These are phyloP conservation scores for Phaseolus lunatus DNA, from an alignment of 306 rosid genomes.

Conservation along the genomic window DNA sequence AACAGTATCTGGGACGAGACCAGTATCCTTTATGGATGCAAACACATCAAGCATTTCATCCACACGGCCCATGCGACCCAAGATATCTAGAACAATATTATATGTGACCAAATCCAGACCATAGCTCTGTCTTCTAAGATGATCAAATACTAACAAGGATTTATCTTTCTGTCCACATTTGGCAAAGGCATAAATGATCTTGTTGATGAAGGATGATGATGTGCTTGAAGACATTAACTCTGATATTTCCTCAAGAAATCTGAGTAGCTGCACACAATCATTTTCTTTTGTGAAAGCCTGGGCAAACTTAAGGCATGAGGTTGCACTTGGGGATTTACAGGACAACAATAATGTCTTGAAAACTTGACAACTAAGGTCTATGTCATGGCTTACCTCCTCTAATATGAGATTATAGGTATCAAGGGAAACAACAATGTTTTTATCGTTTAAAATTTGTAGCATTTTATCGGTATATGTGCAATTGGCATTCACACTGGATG, in stretches of 20 bases:
- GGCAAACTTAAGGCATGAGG: slow-evolving; percentile 61
- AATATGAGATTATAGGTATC: slow-evolving; percentile 54
- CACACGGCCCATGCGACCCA: slow-evolving; percentile 66
- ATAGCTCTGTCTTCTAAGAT: slow-evolving; percentile 51
- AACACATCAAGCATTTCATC: slow-evolving; percentile 66
- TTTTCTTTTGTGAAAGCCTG: slow-evolving; percentile 62
- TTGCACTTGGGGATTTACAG: slow-evolving; percentile 51
- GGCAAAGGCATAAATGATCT: slow-evolving; percentile 68
- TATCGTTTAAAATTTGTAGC: slow-evolving; percentile 55
- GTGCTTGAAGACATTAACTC: slow-evolving; percentile 55
- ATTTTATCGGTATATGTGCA: slow-evolving; percentile 48
- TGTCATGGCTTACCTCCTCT: slow-evolving; percentile 62
- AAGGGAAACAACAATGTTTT: slow-evolving; percentile 49
- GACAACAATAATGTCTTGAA: slow-evolving; percentile 60
- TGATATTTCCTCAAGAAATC: slow-evolving; percentile 54
- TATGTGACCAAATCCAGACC: slow-evolving; percentile 68
- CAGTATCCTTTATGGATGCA: slow-evolving; percentile 62
- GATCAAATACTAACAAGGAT: slow-evolving; percentile 69
- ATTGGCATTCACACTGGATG: slow-evolving; percentile 37
- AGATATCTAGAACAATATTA: slow-evolving; percentile 73
- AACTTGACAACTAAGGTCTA: slow-evolving; percentile 57
- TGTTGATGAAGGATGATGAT: slow-evolving; percentile 57
- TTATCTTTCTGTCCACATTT: slow-evolving; percentile 72
- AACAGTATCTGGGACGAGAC: slow-evolving; percentile 63
- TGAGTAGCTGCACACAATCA: slow-evolving; percentile 53